Evolutionary conservation across 208 protist species (phyloP).

Genomic region (Leishmania gerbilli): DNA sequence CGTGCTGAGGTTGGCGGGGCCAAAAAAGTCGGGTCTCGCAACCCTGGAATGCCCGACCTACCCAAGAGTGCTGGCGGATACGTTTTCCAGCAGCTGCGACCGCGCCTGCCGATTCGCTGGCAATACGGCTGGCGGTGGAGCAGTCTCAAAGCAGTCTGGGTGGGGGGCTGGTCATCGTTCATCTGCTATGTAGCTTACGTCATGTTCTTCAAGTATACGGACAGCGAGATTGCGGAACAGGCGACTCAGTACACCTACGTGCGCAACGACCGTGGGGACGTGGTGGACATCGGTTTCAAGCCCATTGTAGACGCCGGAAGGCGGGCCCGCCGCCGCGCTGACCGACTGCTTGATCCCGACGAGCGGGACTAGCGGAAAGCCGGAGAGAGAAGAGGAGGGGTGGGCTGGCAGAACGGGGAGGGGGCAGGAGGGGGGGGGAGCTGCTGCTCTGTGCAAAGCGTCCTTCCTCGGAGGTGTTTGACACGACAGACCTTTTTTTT

Average conservation of each 20-base stretch:
- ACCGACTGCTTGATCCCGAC: conserved; percentile 65
- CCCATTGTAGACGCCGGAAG: conserved; percentile 73
- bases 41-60: conserved; percentile 62
- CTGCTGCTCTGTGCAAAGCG: not conserved
- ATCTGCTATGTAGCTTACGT: conserved; percentile 63
- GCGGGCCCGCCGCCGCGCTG: conserved; percentile 55
- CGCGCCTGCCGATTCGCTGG: conserved; percentile 73
- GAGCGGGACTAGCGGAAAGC: conserved; percentile 31
- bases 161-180: conserved; percentile 56
- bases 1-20: conserved; percentile 10
- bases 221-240: conserved; percentile 66
- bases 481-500: not conserved
- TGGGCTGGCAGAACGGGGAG: not conserved
- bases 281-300: conserved; percentile 88
- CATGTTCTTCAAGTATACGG: conserved; percentile 82
- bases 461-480: not conserved
- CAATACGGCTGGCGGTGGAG: conserved; percentile 90
- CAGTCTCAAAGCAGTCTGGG: conserved; percentile 59
- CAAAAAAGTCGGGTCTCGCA: conserved; percentile 24
- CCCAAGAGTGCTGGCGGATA: conserved; percentile 85
- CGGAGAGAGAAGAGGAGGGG: not conserved
- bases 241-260: conserved; percentile 87
- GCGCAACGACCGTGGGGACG: conserved; percentile 75
- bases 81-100: conserved; percentile 78
- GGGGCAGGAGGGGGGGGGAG: not conserved